Evolutionary conservation across 306 rosid species (phyloP), one percentile per base, ranked within the genome.

Genomic region (Lathyrus oleraceus): DNA sequence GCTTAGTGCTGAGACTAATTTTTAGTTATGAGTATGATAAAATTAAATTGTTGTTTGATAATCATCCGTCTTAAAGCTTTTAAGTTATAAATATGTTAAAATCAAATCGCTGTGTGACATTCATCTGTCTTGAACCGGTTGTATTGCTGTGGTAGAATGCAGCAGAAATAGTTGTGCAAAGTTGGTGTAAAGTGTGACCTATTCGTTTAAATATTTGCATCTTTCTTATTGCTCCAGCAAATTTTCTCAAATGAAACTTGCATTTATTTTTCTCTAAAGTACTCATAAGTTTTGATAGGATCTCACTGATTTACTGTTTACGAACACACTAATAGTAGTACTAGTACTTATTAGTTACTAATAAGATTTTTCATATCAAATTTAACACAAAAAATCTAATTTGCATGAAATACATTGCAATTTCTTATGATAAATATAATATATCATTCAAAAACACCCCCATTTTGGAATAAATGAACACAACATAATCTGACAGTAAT

Each of bases 401-500:
- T 65, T 53, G 43, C 47, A 36, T 61, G 53, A 32, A 47, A 28
- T 64, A 4, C 30, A 32, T 12, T 69, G 49, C 51, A 27, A 57
- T 69, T 73, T 48, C 51, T 51, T 47, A 61, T 63, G 19, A 10
- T 20, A 61, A 38, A 10, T 39, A 38, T 38, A 40, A 35, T 51
- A 63, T 73, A 68, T 40, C 10, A 71, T 73, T 61, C 44, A 30
- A 47, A 36, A 70, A 21, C 58, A 15, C 51, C 49, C 58, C 2
- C 17, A 56, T 58, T 78, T 69, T 64, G 81, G 78, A 79, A 59
- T 68, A 64, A 61, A 76, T 78, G 70, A 64, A 49, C 59, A 12
- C 38, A 75, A 44, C 72, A 54, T 69, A 75, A 81, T 72, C 83
- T 74, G 82, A 77, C 80, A 67, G 69, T 58, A 69, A 77, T 72